Evolutionary conservation across 352 stramenopile species (phyloP), one percentile per base, ranked within the genome.

Genomic region (Phytopythium mirpurense): DNA sequence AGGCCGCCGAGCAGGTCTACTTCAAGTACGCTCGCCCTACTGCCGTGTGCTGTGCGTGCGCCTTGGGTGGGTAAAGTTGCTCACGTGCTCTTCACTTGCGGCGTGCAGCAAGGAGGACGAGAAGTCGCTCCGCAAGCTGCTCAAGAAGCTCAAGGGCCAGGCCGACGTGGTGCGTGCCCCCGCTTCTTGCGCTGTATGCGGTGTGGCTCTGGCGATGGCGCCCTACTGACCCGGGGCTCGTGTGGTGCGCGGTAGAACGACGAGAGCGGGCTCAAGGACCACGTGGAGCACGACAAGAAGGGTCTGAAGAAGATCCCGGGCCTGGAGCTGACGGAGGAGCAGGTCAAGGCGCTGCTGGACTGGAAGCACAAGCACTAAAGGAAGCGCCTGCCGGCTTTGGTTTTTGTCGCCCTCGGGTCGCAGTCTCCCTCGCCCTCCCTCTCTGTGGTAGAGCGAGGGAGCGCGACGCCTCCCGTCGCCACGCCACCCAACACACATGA

Each of bases 291-390:
- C 69, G 83, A 94, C 66, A 83, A 76, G 65, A 74, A 86, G 61
- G 78, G 78, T 12, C 67, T 94, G 21, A 67, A 84, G 58, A 62
- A 73, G 45, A 85, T 94, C 49, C 16, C 63, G 37, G 83, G 82
- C 44, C 65, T 90, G 42, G 56, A 87, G 35, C 61, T 90, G 57
- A 73, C 61, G 45, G 49, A 75, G n/a, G 79, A 87, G 57, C 79
- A 90, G 68, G 60, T 88, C 46, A 68, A 80, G 24, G 81, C 78
- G 51, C 74, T 94, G 51, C 79, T 94, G 68, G 90, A 94, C 75
- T 94, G 83, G 83, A 94, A 94, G 77, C 83, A 93, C 77, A 67
- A 90, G 61, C 78, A 89, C 60, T 92, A 92, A 16, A 70, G 57
- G 47, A 32, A 4, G 16, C 23, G 24, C 1, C 29, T 1, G 29